Evolutionary conservation across 1,284 basidiomycete genomes (phyloP).

Genomic region (Anthracocystis walkeri): DNA sequence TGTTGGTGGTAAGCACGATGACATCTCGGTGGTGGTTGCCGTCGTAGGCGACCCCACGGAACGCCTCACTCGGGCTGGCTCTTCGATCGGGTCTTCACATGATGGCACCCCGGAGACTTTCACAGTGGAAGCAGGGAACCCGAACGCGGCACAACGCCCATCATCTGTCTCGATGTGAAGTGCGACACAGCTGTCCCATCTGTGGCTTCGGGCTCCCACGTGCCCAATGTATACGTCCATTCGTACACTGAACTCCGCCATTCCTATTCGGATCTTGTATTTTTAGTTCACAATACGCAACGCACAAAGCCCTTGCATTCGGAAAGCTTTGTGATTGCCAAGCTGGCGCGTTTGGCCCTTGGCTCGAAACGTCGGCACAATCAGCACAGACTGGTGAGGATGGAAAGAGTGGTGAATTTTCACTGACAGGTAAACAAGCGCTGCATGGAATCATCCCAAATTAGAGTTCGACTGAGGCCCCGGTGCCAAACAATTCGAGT

Average conservation of each 20-base stretch:
- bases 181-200: neutral
- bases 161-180: slow-evolving; percentile 1
- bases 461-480: too few species aligned
- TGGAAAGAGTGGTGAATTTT: too few species aligned
- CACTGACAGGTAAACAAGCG: too few species aligned
- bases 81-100: slow-evolving; percentile 15
- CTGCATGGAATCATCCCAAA: too few species aligned
- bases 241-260: too few species aligned
- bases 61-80: slow-evolving; percentile 17
- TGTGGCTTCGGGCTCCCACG: neutral
- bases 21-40: slow-evolving; percentile 71
- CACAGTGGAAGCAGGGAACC: neutral
- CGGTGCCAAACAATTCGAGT: too few species aligned
- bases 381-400: too few species aligned
- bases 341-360: too few species aligned
- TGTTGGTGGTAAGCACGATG: slow-evolving; percentile 71
- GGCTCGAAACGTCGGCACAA: too few species aligned
- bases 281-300: too few species aligned
- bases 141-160: neutral
- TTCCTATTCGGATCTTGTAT: too few species aligned
- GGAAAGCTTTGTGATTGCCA: too few species aligned
- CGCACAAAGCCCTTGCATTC: neutral
- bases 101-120: neutral
- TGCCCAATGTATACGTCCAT: neutral
- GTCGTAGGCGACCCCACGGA: slow-evolving; percentile 68